These are phyloP conservation scores for Lactarius quietus DNA, from an alignment of 768 basidiomycete species.

Conservation along the genomic window DNA sequence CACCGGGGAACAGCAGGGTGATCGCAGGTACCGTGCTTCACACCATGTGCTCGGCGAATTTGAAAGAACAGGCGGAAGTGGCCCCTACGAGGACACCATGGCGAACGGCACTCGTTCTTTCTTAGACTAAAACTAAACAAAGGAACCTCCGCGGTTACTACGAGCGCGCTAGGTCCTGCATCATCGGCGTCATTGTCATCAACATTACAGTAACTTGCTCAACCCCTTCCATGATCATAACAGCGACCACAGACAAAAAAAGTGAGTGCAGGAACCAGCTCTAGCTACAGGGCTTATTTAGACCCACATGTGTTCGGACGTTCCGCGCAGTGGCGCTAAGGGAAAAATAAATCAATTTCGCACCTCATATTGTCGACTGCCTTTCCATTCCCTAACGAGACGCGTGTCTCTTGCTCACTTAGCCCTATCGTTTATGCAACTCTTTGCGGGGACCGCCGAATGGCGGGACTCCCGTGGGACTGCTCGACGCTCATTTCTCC, in stretches of 20 bases:
- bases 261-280: background rate
- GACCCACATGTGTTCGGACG: background rate
- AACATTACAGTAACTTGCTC: background rate
- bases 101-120: conserved; percentile 6
- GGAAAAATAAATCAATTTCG: background rate
- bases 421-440: background rate
- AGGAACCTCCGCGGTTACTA: conserved; percentile 4
- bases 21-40: background rate
- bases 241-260: background rate
- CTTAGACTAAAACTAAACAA: conserved; percentile 4
- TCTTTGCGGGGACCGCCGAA: background rate
- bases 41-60: background rate
- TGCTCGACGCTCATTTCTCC: background rate
- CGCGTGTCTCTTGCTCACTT: background rate
- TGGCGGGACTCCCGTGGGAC: background rate
- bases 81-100: background rate
- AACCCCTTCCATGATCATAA: background rate
- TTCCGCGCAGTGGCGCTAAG: background rate
- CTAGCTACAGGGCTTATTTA: background rate
- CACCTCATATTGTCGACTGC: background rate
- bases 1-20: background rate
- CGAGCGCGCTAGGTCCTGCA: conserved; percentile 6
- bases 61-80: background rate
- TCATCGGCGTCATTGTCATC: conserved; percentile 17
- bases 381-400: background rate